Evolutionary conservation across 2,329 filamentous ascomycete species (phyloP), one percentile per base, ranked within the genome.

Genomic region (Ceratocystis huliohia): DNA sequence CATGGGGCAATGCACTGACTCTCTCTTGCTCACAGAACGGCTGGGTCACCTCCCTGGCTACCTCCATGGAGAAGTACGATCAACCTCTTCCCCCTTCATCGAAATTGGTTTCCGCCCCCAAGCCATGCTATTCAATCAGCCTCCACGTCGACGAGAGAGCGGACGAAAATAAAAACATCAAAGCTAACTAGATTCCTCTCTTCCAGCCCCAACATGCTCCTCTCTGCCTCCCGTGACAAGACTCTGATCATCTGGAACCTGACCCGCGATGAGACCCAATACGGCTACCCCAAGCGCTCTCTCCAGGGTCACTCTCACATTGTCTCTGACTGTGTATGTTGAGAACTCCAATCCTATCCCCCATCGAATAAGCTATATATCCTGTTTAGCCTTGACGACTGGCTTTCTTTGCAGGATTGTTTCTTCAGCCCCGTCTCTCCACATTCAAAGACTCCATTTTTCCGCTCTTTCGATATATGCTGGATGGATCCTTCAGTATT

Each of bases 201-300:
- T 63, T 69, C 69, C 73, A 85, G 91, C 89, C 94, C 94, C 77
- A 97, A 99, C 86, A 97, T 99, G 93, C 92, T 99, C 79, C 87
- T 99, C 76, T 99, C 94, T 73, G 93, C 84, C 76, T 91, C 86
- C 78, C 91, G 94, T 82, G 94, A 99, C 86, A 96, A 97, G 89
- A 90, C 89, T 74, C 84, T 99, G 79, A 99, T 99, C 84, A 96
- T 99, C 87, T 99, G 94, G 94, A 96, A 96, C 86, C 86, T 99
- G 76, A 97, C 94, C 80, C 93, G 94, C 81, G 92, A 97, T 81
- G 94, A 97, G 83, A 87, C 87, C 78, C 88, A 90, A 78, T 99
- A 97, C 85, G 94, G 94, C 75, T 96, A 96, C 86, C 94, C 94
- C 77, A 97, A 99, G 88, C 88, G 94, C 82, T 95, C 91, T 78